phyloP scores from a whole-genome alignment of 1,284 basidiomycete genomes.

The Ceratobasidium sp. region DNA sequence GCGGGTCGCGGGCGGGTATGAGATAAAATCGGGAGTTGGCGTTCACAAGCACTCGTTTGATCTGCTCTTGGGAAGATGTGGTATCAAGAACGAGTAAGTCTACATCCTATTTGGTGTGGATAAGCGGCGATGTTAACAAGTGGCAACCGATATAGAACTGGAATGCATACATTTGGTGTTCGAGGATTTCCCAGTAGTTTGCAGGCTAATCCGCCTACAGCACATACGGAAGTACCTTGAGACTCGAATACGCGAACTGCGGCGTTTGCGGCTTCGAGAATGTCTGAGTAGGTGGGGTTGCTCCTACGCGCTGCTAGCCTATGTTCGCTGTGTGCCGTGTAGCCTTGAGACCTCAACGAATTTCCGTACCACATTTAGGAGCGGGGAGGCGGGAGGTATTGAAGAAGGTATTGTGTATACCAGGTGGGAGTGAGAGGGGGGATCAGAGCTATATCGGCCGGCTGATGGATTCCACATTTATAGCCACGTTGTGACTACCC shows the following conservation, averaged over 20 bases:
- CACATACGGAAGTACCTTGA: neutral
- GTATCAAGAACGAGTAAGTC: conserved; percentile 25
- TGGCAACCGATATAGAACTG: neutral
- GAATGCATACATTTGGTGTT: conserved; percentile 18
- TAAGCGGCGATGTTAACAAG: neutral
- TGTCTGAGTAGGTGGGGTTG: conserved; percentile 11
- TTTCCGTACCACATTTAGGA: conserved; percentile 6
- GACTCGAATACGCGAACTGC: conserved; percentile 18
- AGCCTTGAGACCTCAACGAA: neutral
- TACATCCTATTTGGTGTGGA: neutral
- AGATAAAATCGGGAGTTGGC: conserved; percentile 25
- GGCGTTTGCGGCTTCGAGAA: conserved; percentile 7
- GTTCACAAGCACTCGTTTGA: conserved; percentile 16
- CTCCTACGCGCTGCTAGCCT: conserved; percentile 9
- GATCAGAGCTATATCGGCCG: neutral
- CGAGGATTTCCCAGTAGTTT: conserved; percentile 20
- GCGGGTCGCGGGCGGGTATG: neutral
- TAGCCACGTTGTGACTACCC: conserved; percentile 11
- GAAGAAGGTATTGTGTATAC: neutral
- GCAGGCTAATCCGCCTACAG: conserved; percentile 28
- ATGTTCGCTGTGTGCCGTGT: conserved; percentile 1
- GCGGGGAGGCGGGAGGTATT: neutral
- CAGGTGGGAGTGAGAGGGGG: neutral
- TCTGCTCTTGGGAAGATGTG: conserved; percentile 2
- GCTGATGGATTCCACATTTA: neutral